A percentile compares a stretch with the other conserved stretches of the same genome.
Conservation (phyloP, 208 protist species). For the Sergeia podlipaevii region DNA sequence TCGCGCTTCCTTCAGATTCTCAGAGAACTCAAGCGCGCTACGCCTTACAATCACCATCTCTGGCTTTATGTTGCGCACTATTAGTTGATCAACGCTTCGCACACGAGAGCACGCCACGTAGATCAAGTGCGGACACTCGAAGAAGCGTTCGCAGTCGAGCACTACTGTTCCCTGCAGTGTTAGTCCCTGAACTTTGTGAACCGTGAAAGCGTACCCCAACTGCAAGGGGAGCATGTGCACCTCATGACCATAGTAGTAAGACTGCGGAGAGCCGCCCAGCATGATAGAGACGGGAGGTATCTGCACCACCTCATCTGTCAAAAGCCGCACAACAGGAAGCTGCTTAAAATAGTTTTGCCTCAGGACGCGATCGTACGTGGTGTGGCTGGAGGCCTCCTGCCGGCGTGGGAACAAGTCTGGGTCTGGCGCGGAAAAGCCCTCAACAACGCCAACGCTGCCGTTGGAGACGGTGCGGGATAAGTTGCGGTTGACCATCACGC, state of each 20-base stretch:
- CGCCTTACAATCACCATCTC: conserved; percentile 78
- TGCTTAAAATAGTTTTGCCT: conserved; percentile 35
- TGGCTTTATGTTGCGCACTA: conserved; percentile 65
- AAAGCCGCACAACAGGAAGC: conserved; percentile 81
- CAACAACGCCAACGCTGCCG: conserved; percentile 83
- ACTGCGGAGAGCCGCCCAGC: conserved; percentile 64
- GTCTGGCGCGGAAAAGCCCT: conserved; percentile 75
- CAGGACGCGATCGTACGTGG: conserved; percentile 20
- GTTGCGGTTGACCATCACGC: conserved; percentile 90
- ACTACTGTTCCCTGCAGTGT: conserved; percentile 81
- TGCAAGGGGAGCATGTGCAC: conserved; percentile 75
- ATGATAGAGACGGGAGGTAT: conserved; percentile 57
- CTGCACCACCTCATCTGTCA: conserved; percentile 73
- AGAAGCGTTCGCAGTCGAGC: conserved; percentile 84
- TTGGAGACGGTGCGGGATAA: conserved; percentile 84
- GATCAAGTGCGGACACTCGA: conserved; percentile 85
- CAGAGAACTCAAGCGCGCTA: conserved; percentile 69
- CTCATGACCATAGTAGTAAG: conserved; percentile 84
- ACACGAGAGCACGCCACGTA: conserved; percentile 90
- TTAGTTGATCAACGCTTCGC: conserved; percentile 72
- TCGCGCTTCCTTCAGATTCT: conserved; percentile 22
- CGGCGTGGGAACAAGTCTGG: conserved; percentile 60
- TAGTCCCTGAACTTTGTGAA: conserved; percentile 92
- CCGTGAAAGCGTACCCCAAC: conserved; percentile 89
- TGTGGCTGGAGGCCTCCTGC: conserved; percentile 10